Conservation (phyloP, 371 early-diverging fungal species). For the Actinomucor elegans region DNA sequence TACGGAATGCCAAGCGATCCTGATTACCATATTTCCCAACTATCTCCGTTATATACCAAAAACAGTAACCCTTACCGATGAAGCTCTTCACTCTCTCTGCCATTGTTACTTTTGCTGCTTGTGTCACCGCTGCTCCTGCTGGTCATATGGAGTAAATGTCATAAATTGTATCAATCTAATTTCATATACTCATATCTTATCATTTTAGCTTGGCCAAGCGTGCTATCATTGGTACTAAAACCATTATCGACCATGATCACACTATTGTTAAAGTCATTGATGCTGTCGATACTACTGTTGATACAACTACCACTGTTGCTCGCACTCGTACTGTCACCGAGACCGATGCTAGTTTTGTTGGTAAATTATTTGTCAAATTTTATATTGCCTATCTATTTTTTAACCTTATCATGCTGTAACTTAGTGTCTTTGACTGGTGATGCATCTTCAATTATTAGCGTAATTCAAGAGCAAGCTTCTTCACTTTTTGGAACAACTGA, state of each 20-base stretch:
- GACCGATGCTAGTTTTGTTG: not conserved
- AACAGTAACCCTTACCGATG: no score
- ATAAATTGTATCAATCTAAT: not conserved
- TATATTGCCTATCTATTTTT: no score
- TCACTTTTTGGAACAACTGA: not conserved
- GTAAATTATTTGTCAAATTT: conserved; percentile 1
- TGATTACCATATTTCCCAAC: no score
- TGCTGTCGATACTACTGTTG: not conserved
- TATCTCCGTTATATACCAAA: no score
- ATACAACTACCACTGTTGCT: not conserved
- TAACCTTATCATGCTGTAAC: no score
- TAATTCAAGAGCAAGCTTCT: not conserved
- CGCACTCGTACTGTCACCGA: not conserved
- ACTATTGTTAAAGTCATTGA: conserved; percentile 6
- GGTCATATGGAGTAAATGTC: conserved; percentile 9
- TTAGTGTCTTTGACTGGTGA: not conserved
- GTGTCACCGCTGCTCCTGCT: conserved; percentile 10
- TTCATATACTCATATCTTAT: not conserved
- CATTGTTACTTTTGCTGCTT: not conserved
- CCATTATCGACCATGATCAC: not conserved
- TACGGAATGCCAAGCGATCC: no score
- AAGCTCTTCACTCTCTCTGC: conserved; percentile 13
- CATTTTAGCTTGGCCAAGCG: conserved; percentile 7
- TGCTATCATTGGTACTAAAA: conserved; percentile 4
- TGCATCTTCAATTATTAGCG: not conserved